A percentile compares a stretch with the other conserved stretches of the same genome.
Conservation (phyloP, 78 protist species). For the Dictyostelium brefeldianum region DNA sequence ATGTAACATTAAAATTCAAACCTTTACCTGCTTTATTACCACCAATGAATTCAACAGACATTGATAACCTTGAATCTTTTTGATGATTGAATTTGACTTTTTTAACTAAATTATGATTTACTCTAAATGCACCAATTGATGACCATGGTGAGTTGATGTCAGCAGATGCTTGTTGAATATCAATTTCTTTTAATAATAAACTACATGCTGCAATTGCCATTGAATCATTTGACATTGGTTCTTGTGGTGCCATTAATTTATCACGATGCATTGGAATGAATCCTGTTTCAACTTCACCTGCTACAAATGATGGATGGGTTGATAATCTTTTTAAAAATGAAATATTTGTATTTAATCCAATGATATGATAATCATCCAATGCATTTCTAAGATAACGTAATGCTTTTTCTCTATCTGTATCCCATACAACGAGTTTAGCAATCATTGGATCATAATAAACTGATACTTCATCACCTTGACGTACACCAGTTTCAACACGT, state of each 20-base stretch:
- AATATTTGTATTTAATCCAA: constrained; percentile 89
- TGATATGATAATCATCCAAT: constrained; percentile 84
- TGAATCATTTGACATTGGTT: constrained; percentile 31
- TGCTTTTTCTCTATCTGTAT: constrained; percentile 69
- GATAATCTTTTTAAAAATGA: constrained; percentile 77
- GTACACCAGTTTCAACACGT: constrained; percentile 90
- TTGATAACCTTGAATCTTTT: constrained; percentile 10
- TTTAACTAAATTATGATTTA: constrained; percentile 5
- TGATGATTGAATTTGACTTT: constrained; percentile 16
- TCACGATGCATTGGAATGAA: constrained; percentile 84
- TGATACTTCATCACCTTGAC: constrained; percentile 93
- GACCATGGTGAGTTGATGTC: constrained; percentile 33
- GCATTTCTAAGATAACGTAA: constrained; percentile 66
- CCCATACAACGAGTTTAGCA: constrained; percentile 95
- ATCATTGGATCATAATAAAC: constrained; percentile 96
- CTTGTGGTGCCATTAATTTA: constrained; percentile 46
- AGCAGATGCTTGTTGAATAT: background rate
- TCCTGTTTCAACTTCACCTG: constrained; percentile 85
- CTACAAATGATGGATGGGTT: constrained; percentile 77
- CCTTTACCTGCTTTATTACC: background rate
- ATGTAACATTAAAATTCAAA: background rate
- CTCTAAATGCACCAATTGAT: constrained; percentile 12
- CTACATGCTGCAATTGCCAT: constrained; percentile 23
- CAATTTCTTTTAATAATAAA: constrained; percentile 38
- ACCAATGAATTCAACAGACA: constrained; percentile 42